Evolutionary conservation across 2,329 filamentous ascomycete genomes (phyloP), one percentile per base, ranked within the genome.

Genomic region (Aspergillus sp.): DNA sequence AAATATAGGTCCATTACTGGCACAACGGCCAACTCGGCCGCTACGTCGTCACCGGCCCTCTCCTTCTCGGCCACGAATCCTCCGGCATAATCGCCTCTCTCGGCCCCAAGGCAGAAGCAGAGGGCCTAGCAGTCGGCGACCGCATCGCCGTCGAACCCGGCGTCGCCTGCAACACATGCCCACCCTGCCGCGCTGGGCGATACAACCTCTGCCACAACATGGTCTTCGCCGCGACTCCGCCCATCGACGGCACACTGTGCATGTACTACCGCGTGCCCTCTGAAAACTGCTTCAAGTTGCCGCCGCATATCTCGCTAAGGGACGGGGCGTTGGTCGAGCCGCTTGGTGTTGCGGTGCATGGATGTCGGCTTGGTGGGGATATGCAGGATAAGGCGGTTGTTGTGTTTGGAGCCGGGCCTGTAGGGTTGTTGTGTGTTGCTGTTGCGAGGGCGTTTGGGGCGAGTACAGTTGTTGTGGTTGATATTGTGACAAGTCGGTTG

Each of bases 201-300:
- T 95, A 95, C 75, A 95, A 95, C 67, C 81, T 95, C 22, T 96
- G 90, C 71, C 76, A 79, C 1, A 78, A 85, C 33, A 95, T 96
- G 88, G 73, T 72, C 20, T 96, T 96, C 63, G 90, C 90, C 35
- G 90, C 90, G 0, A 95, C 90, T 9, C 90, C 90, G 7, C 90
- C 90, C 1, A 82, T 84, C 65, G 83, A 95, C 67, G 90, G 90
- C 43, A 95, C 90, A 0, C 74, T 96, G 44, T 83, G 88, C 0
- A 86, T 86, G 45, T 91, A 90, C 74, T 95, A 90, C 76, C 63
- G 75, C 12, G 76, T 89, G 1, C 87, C 90, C 1, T 79, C 83
- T 56, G 90, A 95, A 67, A 94, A 91, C 66, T 94, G 88, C 77
- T 93, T 90, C 71, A 87, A 86, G 73, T 79, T 96, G 13, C 88